Conservation (phyloP, 805 yeast genomes). For the Barnettozyma wickerhamii region DNA sequence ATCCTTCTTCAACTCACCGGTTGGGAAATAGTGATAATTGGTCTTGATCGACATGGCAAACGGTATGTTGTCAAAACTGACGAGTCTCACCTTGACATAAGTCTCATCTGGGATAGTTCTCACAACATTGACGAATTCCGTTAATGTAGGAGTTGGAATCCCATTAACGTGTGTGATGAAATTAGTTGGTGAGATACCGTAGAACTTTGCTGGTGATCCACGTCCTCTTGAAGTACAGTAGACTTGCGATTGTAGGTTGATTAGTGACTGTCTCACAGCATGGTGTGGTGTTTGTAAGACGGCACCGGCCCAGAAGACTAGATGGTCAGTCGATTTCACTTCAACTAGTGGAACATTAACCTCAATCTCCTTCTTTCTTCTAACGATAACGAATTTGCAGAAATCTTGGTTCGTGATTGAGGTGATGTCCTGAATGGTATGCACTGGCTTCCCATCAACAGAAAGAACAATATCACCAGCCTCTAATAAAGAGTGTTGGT, state of each 20-base stretch:
- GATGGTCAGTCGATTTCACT: slow-evolving; percentile 57
- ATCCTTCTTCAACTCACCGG: slow-evolving; percentile 54
- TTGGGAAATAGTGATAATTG: slow-evolving; percentile 84
- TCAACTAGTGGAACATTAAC: slow-evolving; percentile 61
- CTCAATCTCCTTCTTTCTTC: slow-evolving; percentile 62
- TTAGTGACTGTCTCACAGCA: slow-evolving; percentile 82
- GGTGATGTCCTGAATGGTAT: slow-evolving; percentile 54
- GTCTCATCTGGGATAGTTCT: slow-evolving; percentile 70
- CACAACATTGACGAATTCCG: slow-evolving; percentile 62
- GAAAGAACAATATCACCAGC: slow-evolving; percentile 78
- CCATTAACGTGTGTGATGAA: slow-evolving; percentile 91
- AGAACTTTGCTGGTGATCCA: slow-evolving; percentile 86
- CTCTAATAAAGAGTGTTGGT: slow-evolving; percentile 23
- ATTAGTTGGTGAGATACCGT: slow-evolving; percentile 71
- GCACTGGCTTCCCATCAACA: slow-evolving; percentile 60
- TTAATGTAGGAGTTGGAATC: slow-evolving; percentile 62
- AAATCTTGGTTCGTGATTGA: slow-evolving; percentile 38
- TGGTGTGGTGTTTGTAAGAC: slow-evolving; percentile 86
- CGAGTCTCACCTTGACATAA: slow-evolving; percentile 75
- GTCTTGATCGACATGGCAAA: slow-evolving; percentile 82
- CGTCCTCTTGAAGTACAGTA: slow-evolving; percentile 69
- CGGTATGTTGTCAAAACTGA: slow-evolving; percentile 83
- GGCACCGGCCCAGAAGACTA: slow-evolving; percentile 82
- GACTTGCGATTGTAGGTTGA: slow-evolving; percentile 74
- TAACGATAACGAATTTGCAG: slow-evolving; percentile 59